phyloP scores from a whole-genome alignment of 768 basidiomycete genomes.

The Rubroboletus pulcherrimus region DNA sequence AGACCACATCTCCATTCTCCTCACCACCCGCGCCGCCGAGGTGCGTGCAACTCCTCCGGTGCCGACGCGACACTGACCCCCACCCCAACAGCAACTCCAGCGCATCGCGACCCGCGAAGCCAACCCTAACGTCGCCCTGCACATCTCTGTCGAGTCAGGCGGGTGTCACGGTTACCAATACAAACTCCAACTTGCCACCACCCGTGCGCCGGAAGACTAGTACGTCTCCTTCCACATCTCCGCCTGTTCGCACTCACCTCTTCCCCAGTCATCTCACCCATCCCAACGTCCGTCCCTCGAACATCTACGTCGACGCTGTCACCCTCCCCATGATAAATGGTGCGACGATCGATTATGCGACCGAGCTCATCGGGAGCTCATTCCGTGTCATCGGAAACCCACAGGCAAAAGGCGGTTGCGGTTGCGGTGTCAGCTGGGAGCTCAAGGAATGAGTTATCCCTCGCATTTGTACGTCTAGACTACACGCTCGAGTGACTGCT shows the following conservation, averaged over 20 bases:
- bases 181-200: slow-evolving; percentile 76
- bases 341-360: slow-evolving; percentile 85
- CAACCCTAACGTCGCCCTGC: slow-evolving; percentile 61
- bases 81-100: slow-evolving; percentile 63
- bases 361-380: slow-evolving; percentile 91
- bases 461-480: not conserved
- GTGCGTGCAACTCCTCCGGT: slow-evolving; percentile 34
- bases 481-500: not conserved
- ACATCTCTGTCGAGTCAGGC: slow-evolving; percentile 86
- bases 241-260: not conserved
- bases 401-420: slow-evolving; percentile 89
- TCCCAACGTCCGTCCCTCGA: slow-evolving; percentile 65
- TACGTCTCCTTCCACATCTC: slow-evolving; percentile 37
- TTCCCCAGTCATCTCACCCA: slow-evolving; percentile 62
- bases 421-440: slow-evolving; percentile 94
- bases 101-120: slow-evolving; percentile 51
- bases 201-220: slow-evolving; percentile 76
- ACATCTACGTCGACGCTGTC: slow-evolving; percentile 80
- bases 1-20: slow-evolving; percentile 50
- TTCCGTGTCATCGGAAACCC: slow-evolving; percentile 86
- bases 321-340: slow-evolving; percentile 85
- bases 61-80: slow-evolving; percentile 47
- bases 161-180: slow-evolving; percentile 99
- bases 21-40: slow-evolving; percentile 77
- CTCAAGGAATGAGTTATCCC: not conserved